Percentiles rank a stretch among this genome's conserved stretches.
These are phyloP conservation scores for Microstroma glucosiphilum DNA, from an alignment of 1,284 basidiomycete genomes.

Conservation along the genomic window DNA sequence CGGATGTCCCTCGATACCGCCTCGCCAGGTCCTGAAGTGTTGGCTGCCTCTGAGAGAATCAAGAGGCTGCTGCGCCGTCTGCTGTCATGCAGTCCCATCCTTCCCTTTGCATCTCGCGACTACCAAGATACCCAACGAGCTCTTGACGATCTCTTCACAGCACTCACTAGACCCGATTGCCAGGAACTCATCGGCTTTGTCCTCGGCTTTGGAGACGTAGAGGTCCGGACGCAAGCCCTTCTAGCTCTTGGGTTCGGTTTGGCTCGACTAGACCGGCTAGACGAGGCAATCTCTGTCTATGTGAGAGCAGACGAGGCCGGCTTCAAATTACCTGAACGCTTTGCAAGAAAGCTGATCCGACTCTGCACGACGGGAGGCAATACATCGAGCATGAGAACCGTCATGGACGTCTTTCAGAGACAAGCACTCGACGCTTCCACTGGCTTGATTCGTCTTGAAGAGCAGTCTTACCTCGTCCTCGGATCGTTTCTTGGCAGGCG, in stretches of 20 bases:
- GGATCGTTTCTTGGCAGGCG: neutral
- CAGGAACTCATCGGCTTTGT: neutral
- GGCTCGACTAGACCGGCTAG: neutral
- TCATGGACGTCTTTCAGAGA: neutral
- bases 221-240: neutral
- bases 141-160: neutral
- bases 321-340: neutral
- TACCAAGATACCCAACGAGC: neutral
- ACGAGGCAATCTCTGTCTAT: neutral
- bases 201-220: neutral
- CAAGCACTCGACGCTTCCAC: neutral
- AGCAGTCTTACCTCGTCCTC: neutral
- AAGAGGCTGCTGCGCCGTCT: neutral
- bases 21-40: neutral
- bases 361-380: neutral
- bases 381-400: neutral
- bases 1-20: neutral
- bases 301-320: neutral
- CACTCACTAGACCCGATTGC: neutral
- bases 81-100: neutral
- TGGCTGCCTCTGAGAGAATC: neutral
- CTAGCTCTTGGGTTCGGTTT: neutral
- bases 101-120: neutral
- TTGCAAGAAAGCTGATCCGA: neutral
- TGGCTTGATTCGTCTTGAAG: neutral